These are phyloP conservation scores for Anaeromyces robustus DNA, from an alignment of 192 early-diverging fungal genomes.

Conservation along the genomic window DNA sequence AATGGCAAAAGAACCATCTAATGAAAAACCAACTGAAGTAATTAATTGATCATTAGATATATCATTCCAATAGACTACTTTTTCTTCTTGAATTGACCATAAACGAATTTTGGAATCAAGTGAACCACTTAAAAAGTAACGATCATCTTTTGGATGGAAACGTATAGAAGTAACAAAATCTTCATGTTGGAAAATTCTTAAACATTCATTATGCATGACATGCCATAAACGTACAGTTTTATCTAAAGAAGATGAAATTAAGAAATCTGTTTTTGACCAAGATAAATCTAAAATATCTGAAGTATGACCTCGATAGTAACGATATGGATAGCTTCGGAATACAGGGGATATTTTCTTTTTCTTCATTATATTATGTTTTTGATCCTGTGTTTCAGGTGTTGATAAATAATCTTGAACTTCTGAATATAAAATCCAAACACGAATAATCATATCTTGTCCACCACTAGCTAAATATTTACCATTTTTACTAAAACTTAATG, in stretches of 20 bases:
- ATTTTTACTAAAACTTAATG: conserved; percentile 59
- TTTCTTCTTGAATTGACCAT: conserved; percentile 69
- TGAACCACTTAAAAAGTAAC: conserved; percentile 63
- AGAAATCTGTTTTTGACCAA: conserved; percentile 48
- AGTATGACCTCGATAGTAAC: conserved; percentile 58
- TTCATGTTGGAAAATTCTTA: conserved; percentile 62
- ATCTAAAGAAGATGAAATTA: conserved; percentile 68
- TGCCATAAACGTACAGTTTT: conserved; percentile 79
- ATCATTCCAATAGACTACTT: conserved; percentile 60
- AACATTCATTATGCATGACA: conserved; percentile 44
- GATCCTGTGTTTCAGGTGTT: background rate
- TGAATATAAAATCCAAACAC: conserved; percentile 42
- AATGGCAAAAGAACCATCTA: conserved; percentile 50
- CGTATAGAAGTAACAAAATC: conserved; percentile 63
- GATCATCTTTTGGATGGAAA: conserved; percentile 73
- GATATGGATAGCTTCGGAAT: conserved; percentile 23
- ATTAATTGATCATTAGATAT: conserved; percentile 50
- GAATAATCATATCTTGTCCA: conserved; percentile 54
- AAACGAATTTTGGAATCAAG: conserved; percentile 62
- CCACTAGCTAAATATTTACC: conserved; percentile 65
- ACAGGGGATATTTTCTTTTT: background rate
- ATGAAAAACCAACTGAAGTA: conserved; percentile 64
- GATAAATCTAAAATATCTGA: conserved; percentile 44
- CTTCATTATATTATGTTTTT: background rate
- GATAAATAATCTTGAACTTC: conserved; percentile 6